Percentiles rank a stretch among this genome's conserved stretches.
These are phyloP conservation scores for Plasmodium knowlesi DNA, from an alignment of 169 alveolate genomes.

Conservation along the genomic window DNA sequence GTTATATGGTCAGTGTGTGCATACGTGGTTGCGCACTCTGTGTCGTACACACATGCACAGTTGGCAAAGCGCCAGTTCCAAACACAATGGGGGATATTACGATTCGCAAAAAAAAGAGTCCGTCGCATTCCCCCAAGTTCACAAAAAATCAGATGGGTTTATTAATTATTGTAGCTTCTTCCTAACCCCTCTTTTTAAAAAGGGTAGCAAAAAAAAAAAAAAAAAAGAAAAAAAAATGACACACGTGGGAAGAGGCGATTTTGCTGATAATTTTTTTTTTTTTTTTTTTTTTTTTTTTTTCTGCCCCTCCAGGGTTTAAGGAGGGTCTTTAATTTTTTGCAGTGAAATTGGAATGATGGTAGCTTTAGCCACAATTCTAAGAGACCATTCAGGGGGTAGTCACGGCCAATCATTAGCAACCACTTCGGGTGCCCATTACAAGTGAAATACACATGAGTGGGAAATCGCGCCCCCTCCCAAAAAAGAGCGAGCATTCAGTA, in stretches of 20 bases:
- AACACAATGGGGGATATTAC: neutral
- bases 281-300: neutral
- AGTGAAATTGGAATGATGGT: neutral
- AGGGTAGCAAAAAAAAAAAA: neutral
- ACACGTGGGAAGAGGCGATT: neutral
- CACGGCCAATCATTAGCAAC: neutral
- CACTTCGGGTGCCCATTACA: neutral
- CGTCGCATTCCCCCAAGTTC: neutral
- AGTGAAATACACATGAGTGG: neutral
- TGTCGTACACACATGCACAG: neutral
- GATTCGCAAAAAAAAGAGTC: neutral
- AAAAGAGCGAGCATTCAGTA: neutral
- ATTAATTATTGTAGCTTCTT: neutral
- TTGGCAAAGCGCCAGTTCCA: neutral
- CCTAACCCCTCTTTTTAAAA: neutral
- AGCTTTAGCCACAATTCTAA: neutral
- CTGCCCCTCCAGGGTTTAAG: neutral
- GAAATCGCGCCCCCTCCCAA: neutral
- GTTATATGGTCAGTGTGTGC: neutral
- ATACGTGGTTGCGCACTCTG: neutral
- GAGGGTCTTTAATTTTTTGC: neutral
- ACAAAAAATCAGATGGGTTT: neutral
- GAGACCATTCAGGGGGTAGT: neutral
- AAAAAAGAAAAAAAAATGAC: neutral
- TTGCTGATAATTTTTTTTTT: neutral